Percentiles rank a stretch among this genome's conserved stretches.
Evolutionary conservation across 352 stramenopile genomes (phyloP).

Genomic region (Globisporangium spinosum): DNA sequence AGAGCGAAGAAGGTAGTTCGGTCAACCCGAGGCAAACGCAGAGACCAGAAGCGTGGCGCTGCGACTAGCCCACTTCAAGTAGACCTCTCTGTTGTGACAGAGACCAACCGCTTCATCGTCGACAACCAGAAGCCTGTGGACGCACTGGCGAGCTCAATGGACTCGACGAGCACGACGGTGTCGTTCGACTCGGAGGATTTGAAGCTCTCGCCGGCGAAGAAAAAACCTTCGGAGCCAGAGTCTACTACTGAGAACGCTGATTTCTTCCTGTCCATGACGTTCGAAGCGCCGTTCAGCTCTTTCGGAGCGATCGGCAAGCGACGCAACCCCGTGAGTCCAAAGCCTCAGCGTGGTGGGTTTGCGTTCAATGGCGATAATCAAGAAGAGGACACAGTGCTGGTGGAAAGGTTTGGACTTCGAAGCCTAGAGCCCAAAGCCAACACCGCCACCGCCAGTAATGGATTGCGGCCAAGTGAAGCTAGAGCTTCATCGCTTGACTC

Average conservation of each 20-base stretch:
- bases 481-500: background rate
- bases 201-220: conserved; percentile 7
- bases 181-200: conserved; percentile 13
- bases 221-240: background rate
- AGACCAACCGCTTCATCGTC: background rate
- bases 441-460: background rate
- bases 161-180: conserved; percentile 20
- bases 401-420: conserved; percentile 9
- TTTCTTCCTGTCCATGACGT: conserved; percentile 17
- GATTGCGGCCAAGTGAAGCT: background rate
- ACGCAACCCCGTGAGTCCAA: background rate
- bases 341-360: background rate
- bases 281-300: conserved; percentile 17
- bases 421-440: background rate
- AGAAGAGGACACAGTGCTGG: conserved; percentile 10
- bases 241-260: background rate
- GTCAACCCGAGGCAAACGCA: background rate
- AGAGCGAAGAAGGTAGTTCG: conserved; percentile 5
- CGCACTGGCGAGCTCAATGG: conserved; percentile 9
- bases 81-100: background rate
- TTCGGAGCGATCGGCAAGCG: conserved; percentile 18
- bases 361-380: background rate
- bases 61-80: background rate
- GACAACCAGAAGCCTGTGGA: conserved; percentile 4
- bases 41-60: background rate